Conservation (phyloP, 805 yeast species). For the Pichia scutulata region DNA sequence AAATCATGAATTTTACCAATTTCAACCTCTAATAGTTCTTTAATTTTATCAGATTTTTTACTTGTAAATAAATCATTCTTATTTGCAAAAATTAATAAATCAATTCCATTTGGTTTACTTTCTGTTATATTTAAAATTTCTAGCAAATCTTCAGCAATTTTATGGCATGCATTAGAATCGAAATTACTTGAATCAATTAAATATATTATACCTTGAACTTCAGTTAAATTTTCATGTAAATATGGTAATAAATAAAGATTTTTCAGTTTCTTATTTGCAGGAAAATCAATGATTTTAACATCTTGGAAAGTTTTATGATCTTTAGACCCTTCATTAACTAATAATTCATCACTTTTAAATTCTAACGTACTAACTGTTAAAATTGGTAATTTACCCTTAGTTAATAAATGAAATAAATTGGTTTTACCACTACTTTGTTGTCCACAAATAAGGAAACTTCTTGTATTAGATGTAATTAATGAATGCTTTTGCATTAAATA, state of each 20-base stretch:
- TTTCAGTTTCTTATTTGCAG: conserved; percentile 78
- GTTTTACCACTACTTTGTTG: conserved; percentile 20
- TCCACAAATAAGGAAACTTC: conserved; percentile 18
- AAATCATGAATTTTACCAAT: conserved; percentile 47
- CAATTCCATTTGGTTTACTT: conserved; percentile 55
- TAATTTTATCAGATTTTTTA: conserved; percentile 58
- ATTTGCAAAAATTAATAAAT: conserved; percentile 72
- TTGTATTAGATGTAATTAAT: conserved; percentile 9
- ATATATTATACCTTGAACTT: conserved; percentile 61
- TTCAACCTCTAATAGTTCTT: conserved; percentile 52
- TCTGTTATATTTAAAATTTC: conserved; percentile 58
- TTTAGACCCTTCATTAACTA: conserved; percentile 26
- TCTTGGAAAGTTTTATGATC: conserved; percentile 25
- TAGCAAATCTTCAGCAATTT: conserved; percentile 51
- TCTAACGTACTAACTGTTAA: conserved; percentile 46
- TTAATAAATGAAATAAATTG: conserved; percentile 15
- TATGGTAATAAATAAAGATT: conserved; percentile 44
- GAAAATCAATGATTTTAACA: conserved; percentile 65
- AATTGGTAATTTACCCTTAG: conserved; percentile 15
- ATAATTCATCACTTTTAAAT: conserved; percentile 32
- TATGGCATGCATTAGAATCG: conserved; percentile 39
- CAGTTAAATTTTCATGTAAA: conserved; percentile 33
- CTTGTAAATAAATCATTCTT: conserved; percentile 82
- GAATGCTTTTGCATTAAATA: conserved; percentile 9
- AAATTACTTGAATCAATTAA: conserved; percentile 68